phyloP scores from a whole-genome alignment of 257 asterid genomes.

The Solanum pennellii region DNA sequence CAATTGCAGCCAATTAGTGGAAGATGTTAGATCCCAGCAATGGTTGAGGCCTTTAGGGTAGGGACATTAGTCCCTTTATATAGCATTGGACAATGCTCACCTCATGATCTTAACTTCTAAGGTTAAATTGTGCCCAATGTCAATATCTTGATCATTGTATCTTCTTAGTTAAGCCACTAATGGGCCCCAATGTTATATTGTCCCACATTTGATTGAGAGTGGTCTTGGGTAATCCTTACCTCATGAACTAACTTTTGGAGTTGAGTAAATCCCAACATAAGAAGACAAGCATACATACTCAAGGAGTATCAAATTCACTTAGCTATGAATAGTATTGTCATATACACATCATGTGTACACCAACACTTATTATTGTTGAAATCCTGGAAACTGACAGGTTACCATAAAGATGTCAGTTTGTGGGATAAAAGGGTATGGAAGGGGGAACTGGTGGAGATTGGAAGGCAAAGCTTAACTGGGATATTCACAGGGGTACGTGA shows the following conservation, averaged over 20 bases:
- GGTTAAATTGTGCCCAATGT: not conserved
- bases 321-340: not conserved
- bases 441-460: too few species aligned
- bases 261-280: not conserved
- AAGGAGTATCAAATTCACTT: not conserved
- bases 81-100: not conserved
- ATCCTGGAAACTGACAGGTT: not conserved
- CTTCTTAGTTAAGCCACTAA: not conserved
- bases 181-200: not conserved
- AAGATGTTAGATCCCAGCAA: not conserved
- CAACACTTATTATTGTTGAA: not conserved
- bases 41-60: not conserved
- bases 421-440: too few species aligned
- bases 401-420: not conserved
- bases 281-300: not conserved
- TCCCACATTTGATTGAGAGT: not conserved
- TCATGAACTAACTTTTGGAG: not conserved
- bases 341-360: not conserved
- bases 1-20: not conserved
- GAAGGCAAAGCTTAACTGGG: too few species aligned
- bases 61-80: not conserved
- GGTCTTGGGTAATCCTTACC: not conserved
- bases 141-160: not conserved
- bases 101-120: not conserved
- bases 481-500: too few species aligned